These are phyloP conservation scores for Trametes cinnabarina DNA, from an alignment of 768 basidiomycete genomes.

Conservation along the genomic window DNA sequence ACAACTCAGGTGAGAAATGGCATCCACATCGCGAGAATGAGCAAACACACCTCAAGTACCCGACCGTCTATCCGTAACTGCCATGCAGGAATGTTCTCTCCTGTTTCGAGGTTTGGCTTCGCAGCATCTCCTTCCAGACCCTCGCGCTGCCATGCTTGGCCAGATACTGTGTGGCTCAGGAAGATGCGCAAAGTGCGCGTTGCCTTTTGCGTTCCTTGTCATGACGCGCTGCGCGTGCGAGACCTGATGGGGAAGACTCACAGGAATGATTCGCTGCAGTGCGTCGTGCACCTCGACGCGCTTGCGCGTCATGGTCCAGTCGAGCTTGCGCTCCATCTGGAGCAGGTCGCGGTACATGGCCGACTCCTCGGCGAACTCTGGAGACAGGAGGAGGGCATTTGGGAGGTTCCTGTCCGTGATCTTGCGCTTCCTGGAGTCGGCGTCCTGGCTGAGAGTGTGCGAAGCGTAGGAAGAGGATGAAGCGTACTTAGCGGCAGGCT, in stretches of 20 bases:
- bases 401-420: conserved; percentile 79
- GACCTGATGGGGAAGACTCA: conserved; percentile 34
- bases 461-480: conserved; percentile 11
- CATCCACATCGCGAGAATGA: background rate
- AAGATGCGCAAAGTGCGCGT: conserved; percentile 83
- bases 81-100: conserved; percentile 90
- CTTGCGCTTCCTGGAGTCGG: conserved; percentile 61
- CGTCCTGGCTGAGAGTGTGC: conserved; percentile 8
- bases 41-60: conserved; percentile 66
- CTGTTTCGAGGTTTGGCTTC: conserved; percentile 70
- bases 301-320: conserved; percentile 94
- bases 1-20: background rate
- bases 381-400: conserved; percentile 68
- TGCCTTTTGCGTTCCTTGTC: conserved; percentile 45
- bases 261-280: conserved; percentile 69
- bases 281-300: conserved; percentile 89
- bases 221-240: background rate
- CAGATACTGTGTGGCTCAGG: conserved; percentile 82
- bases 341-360: conserved; percentile 83
- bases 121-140: conserved; percentile 34
- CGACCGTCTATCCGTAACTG: conserved; percentile 84
- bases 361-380: conserved; percentile 78
- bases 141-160: conserved; percentile 80
- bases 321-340: conserved; percentile 86
- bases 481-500: conserved; percentile 25